Percentiles rank a stretch among this genome's conserved stretches.
Conservation (phyloP, 1,139 yeast genomes). For the Saccharomyces hybrid region DNA sequence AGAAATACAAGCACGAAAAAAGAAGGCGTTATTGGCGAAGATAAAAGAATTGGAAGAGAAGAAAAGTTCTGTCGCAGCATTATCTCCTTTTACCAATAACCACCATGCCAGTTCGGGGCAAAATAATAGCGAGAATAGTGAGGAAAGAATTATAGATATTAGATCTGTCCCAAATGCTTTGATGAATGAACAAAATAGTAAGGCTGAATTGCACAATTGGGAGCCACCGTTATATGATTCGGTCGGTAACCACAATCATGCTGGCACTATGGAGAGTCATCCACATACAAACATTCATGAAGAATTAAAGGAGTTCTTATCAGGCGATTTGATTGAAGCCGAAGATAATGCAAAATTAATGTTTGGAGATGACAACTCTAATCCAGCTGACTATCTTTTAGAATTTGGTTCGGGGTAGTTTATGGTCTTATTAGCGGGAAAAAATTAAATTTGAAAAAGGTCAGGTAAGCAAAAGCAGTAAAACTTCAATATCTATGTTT, state of each 20-base stretch:
- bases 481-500: background rate
- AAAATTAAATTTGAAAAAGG: background rate
- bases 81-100: background rate
- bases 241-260: background rate
- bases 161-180: constrained; percentile 4
- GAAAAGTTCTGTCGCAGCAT: constrained; percentile 3
- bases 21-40: constrained; percentile 29
- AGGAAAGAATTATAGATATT: constrained; percentile 11
- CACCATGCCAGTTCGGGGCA: background rate
- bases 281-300: constrained; percentile 11
- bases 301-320: constrained; percentile 27
- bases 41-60: constrained; percentile 32
- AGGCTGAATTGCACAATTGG: background rate
- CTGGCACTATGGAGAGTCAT: background rate
- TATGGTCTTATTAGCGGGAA: background rate
- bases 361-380: constrained; percentile 18
- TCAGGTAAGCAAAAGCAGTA: background rate
- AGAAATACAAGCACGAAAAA: constrained; percentile 36
- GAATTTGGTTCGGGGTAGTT: constrained; percentile 19
- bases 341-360: constrained; percentile 29
- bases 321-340: constrained; percentile 28
- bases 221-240: background rate
- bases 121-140: background rate
- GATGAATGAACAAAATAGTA: background rate
- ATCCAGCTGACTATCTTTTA: constrained; percentile 25